Percentiles rank a stretch among this genome's conserved stretches.
Conservation (phyloP, 2,329 filamentous ascomycete genomes). For the Akanthomyces lecanii region DNA sequence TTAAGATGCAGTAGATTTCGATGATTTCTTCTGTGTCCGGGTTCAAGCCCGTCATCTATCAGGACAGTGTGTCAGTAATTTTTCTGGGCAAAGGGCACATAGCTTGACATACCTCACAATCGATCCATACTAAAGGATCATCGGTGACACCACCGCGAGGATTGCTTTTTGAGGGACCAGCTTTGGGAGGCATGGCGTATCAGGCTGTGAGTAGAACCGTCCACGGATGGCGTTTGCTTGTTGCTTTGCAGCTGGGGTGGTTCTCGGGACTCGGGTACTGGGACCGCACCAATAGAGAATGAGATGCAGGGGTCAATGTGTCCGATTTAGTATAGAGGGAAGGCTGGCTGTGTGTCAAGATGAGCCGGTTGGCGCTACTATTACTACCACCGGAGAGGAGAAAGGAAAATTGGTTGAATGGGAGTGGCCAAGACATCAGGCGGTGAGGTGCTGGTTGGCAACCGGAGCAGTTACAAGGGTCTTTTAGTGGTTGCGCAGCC, state of each 20-base stretch:
- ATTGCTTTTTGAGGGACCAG: conserved; percentile 20
- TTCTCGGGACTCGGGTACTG: neutral
- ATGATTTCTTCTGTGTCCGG: conserved; percentile 77
- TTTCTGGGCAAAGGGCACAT: neutral
- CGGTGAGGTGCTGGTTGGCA: conserved; percentile 5
- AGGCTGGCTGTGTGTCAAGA: neutral
- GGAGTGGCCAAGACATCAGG: neutral
- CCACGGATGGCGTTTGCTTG: neutral
- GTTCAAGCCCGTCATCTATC: conserved; percentile 79
- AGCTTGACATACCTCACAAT: conserved; percentile 49
- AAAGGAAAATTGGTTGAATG: conserved; percentile 2
- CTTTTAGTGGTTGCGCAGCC: neutral
- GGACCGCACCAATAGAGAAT: conserved; percentile 6
- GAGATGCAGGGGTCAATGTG: neutral
- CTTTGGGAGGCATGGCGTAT: conserved; percentile 13
- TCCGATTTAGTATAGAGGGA: conserved; percentile 10
- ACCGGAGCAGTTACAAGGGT: neutral
- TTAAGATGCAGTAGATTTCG: conserved; percentile 89
- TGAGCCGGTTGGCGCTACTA: neutral
- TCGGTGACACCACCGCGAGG: conserved; percentile 24
- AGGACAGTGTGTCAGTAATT: conserved; percentile 5
- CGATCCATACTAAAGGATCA: conserved; percentile 80
- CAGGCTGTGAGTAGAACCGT: neutral
- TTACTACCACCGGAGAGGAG: neutral
- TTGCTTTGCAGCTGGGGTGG: neutral